Evolutionary conservation across 768 basidiomycete genomes (phyloP).

Genomic region (Suillus variegatus): DNA sequence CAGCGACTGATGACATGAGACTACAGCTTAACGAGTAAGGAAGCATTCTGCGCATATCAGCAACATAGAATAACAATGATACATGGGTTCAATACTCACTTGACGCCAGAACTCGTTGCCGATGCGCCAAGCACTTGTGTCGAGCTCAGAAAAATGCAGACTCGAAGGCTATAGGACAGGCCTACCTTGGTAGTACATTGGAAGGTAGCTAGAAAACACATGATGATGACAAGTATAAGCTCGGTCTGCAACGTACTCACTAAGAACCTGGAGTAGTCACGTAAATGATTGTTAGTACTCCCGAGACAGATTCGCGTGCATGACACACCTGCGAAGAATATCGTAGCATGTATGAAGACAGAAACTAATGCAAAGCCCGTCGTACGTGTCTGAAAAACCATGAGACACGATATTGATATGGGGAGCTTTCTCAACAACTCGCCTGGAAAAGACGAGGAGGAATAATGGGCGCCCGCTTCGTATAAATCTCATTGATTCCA

Average conservation of each 20-base stretch:
- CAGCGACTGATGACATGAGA: slow-evolving; percentile 20
- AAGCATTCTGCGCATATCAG: slow-evolving; percentile 31
- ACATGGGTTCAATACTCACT: slow-evolving; percentile 17
- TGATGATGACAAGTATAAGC: slow-evolving; percentile 8
- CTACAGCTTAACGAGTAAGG: slow-evolving; percentile 33
- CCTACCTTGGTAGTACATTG: slow-evolving; percentile 41
- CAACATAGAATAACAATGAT: background rate
- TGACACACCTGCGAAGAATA: slow-evolving; percentile 34
- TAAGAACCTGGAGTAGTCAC: slow-evolving; percentile 23
- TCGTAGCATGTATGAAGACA: slow-evolving; percentile 35
- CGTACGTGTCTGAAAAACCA: slow-evolving; percentile 35
- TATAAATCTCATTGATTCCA: slow-evolving; percentile 36
- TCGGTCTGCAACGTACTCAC: slow-evolving; percentile 15
- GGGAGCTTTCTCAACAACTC: slow-evolving; percentile 6
- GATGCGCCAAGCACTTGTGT: slow-evolving; percentile 36
- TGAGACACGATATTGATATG: background rate
- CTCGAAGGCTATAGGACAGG: background rate
- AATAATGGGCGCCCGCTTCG: slow-evolving; percentile 37
- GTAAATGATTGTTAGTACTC: background rate
- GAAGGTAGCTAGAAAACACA: slow-evolving; percentile 31
- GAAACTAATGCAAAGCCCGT: slow-evolving; percentile 33
- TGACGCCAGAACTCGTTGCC: slow-evolving; percentile 34
- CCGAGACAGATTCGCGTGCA: background rate
- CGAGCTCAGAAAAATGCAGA: background rate
- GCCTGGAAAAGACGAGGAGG: slow-evolving; percentile 41